Base-by-base conservation (phyloP, 176 grass and related monocot species). In the Aegilops bicornis region DNA sequence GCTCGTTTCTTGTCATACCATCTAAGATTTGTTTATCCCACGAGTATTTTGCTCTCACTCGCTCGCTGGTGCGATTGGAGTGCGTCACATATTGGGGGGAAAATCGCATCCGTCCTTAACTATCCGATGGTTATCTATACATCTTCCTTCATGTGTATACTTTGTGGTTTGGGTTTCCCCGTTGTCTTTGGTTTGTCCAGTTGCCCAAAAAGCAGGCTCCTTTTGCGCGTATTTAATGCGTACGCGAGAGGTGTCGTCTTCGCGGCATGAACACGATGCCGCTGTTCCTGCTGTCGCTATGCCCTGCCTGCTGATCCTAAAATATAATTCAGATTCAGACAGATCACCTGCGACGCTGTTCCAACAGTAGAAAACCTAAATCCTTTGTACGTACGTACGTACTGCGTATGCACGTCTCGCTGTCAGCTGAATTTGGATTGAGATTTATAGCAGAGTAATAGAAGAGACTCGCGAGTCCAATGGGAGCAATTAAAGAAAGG, bases 161-260 rank as follows among this genome's bases (percentile, higher is more conserved):
- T 54, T 54, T 54, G 50, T 7, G 48, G 48, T 45, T 43, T 42
- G 40, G 50, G 23, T 75, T 73, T n/a, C 25, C 30, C 22, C 19
- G 17, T 45, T 15, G 8, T 19, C 2, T 75, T 81, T 6, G 0
- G 33, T 47, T 79, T 66, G 24, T 73, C 54, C 54, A 58, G 6
- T 72, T 24, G 54, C 73, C 82, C 63, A 13, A 69, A 77, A 82
- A 69, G 78, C 52, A 47, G 52, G 4, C 37, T 79, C 56, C 27
- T 84, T 79, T 74, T 64, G 17, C 73, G 20, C 23, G 35, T 33
- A 89, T 75, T 80, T 10, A 31, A 23, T 81, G 35, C 74, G 77
- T 32, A 45, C 6, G 40, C 24, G 40, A 84, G 45, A 66, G 24
- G 35, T 62, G 56, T 68, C 62, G 31, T 67, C 71, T 14, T 74